phyloP scores from a whole-genome alignment of 805 yeast species.

The Metschnikowia kofuensis region DNA sequence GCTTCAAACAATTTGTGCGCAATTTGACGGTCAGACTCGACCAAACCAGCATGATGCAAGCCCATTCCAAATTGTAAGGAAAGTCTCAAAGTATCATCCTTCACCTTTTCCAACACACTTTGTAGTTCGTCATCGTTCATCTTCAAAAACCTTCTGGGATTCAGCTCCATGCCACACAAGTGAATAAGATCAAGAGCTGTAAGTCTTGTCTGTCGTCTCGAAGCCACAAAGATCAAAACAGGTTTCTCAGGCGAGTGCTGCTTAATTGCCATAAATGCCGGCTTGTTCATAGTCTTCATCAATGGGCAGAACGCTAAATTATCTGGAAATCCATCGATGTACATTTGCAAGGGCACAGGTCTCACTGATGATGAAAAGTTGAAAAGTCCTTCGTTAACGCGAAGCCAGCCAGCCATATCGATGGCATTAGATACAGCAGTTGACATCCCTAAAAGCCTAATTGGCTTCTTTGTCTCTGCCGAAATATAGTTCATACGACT shows the following conservation, averaged over 20 bases:
- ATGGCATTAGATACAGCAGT: conserved; percentile 85
- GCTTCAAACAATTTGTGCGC: conserved; percentile 68
- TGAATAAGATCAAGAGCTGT: conserved; percentile 78
- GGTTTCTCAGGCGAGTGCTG: conserved; percentile 88
- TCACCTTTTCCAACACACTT: conserved; percentile 49
- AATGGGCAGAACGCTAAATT: conserved; percentile 76
- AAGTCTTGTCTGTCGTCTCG: conserved; percentile 76
- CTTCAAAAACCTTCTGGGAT: conserved; percentile 66
- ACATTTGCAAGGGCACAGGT: conserved; percentile 85
- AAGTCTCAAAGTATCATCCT: conserved; percentile 77
- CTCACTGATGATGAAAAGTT: conserved; percentile 81
- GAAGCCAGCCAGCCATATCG: conserved; percentile 84
- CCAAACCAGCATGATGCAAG: conserved; percentile 79
- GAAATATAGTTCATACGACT: conserved; percentile 77
- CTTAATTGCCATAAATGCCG: conserved; percentile 88
- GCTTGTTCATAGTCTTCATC: conserved; percentile 86
- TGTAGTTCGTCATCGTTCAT: conserved; percentile 65
- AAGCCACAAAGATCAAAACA: conserved; percentile 79
- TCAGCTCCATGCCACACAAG: conserved; percentile 73
- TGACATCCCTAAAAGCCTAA: conserved; percentile 72
- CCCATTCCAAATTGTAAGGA: conserved; percentile 74
- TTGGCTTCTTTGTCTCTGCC: conserved; percentile 55
- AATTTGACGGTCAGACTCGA: conserved; percentile 66
- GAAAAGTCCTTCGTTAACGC: conserved; percentile 69
- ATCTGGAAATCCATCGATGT: conserved; percentile 83